Conservation (phyloP, 2,329 filamentous ascomycete species). For the Exophiala bonariae region DNA sequence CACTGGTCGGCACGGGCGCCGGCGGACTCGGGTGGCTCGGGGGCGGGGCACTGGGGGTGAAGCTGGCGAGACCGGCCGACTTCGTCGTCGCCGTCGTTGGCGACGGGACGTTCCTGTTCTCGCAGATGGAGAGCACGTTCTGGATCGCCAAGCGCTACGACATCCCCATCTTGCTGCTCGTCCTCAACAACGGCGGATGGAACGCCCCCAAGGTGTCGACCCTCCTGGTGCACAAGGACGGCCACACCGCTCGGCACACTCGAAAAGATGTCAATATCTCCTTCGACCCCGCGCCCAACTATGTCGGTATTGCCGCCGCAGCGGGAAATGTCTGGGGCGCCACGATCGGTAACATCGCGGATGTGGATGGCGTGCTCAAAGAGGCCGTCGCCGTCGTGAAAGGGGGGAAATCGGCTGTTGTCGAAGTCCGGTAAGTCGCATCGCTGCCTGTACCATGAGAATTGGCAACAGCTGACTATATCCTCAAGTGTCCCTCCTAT, state of each 20-base stretch:
- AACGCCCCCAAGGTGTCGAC: slow-evolving; percentile 63
- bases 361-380: too few relatives aligned
- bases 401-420: slow-evolving; percentile 51
- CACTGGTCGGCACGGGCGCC: slow-evolving; percentile 77
- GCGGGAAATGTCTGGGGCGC: slow-evolving; percentile 55
- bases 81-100: slow-evolving; percentile 51
- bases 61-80: slow-evolving; percentile 60
- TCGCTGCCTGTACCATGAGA: too few relatives aligned
- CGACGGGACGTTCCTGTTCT: slow-evolving; percentile 67
- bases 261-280: slow-evolving; percentile 66
- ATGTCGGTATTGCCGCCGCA: slow-evolving; percentile 65
- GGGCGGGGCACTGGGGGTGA: slow-evolving; percentile 71
- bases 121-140: slow-evolving; percentile 63
- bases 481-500: too few relatives aligned
- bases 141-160: slow-evolving; percentile 67
- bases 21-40: slow-evolving; percentile 79
- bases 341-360: slow-evolving; percentile 41
- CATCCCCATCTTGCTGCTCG: slow-evolving; percentile 64
- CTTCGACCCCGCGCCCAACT: slow-evolving; percentile 65
- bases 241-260: slow-evolving; percentile 57
- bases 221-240: slow-evolving; percentile 64
- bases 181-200: slow-evolving; percentile 70
- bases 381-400: slow-evolving; percentile 59
- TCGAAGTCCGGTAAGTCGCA: slow-evolving; percentile 44
- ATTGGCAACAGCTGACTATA: too few relatives aligned